Percentiles rank a stretch among this genome's conserved stretches.
phyloP scores from a whole-genome alignment of 495 filamentous ascomycete genomes.

The Achaetomiella virescens region DNA sequence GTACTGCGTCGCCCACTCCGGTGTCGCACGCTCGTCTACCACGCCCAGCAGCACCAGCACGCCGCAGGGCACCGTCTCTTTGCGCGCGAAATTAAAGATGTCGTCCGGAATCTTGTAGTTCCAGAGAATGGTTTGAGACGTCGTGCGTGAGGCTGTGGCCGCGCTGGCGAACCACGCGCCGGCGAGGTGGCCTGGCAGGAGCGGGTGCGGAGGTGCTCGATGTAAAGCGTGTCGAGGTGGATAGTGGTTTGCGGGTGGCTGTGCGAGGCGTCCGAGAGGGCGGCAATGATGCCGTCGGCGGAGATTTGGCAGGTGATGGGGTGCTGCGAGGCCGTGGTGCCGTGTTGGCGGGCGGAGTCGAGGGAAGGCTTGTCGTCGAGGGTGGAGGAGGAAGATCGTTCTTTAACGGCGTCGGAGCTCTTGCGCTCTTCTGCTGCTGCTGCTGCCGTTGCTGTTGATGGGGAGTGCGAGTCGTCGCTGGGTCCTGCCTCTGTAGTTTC shows the following conservation, averaged over 20 bases:
- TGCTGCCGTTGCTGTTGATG: neutral
- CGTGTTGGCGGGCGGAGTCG: slow-evolving; percentile 31
- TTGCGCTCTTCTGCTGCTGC: neutral
- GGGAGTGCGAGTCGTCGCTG: slow-evolving; percentile 1
- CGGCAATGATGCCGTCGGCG: slow-evolving; percentile 34
- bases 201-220: slow-evolving; percentile 37
- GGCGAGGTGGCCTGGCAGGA: slow-evolving; percentile 19
- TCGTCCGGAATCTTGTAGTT: slow-evolving; percentile 53
- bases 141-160: slow-evolving; percentile 49
- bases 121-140: slow-evolving; percentile 51
- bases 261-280: slow-evolving; percentile 30
- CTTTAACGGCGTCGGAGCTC: neutral
- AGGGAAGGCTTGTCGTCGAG: slow-evolving; percentile 29
- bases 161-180: slow-evolving; percentile 55
- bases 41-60: slow-evolving; percentile 51
- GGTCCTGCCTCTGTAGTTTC: neutral
- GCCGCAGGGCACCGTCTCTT: slow-evolving; percentile 55
- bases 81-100: slow-evolving; percentile 45
- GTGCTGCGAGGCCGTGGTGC: slow-evolving; percentile 13
- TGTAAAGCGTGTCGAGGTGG: slow-evolving; percentile 34
- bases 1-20: slow-evolving; percentile 49
- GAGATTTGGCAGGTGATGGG: slow-evolving; percentile 44
- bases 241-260: slow-evolving; percentile 12
- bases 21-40: slow-evolving; percentile 46
- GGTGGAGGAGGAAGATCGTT: neutral